A percentile compares a stretch with the other conserved stretches of the same genome.
Conservation (phyloP, 2,329 filamentous ascomycete genomes). For the Blastomyces emzantsi region DNA sequence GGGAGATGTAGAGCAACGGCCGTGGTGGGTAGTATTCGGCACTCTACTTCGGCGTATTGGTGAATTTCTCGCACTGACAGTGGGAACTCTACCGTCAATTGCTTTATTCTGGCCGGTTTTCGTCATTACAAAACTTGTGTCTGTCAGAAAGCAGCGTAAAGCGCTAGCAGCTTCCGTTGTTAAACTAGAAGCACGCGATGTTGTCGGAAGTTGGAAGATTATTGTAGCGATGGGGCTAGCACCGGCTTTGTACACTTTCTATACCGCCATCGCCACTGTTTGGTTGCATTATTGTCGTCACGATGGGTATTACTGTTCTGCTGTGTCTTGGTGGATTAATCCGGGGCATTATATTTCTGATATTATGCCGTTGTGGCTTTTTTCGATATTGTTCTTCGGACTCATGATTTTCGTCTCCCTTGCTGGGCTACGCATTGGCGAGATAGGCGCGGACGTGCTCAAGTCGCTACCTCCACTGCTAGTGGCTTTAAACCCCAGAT, state of each 20-base stretch:
- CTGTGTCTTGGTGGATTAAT: slow-evolving; percentile 13
- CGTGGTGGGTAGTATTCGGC: slow-evolving; percentile 57
- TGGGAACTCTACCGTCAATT: slow-evolving; percentile 66
- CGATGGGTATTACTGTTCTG: slow-evolving; percentile 44
- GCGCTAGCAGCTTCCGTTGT: slow-evolving; percentile 66
- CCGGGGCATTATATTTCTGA: slow-evolving; percentile 47
- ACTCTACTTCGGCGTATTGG: slow-evolving; percentile 64
- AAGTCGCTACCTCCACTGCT: slow-evolving; percentile 75
- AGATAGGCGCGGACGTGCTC: slow-evolving; percentile 84
- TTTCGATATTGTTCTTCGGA: slow-evolving; percentile 60
- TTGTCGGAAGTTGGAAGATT: slow-evolving; percentile 76
- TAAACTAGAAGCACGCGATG: slow-evolving; percentile 67
- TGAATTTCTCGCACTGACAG: slow-evolving; percentile 60
- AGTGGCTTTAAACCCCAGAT: slow-evolving; percentile 65
- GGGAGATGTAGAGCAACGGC: slow-evolving; percentile 50
- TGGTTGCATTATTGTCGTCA: slow-evolving; percentile 65
- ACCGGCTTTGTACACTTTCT: slow-evolving; percentile 64
- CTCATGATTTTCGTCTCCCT: slow-evolving; percentile 73
- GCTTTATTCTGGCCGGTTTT: slow-evolving; percentile 72
- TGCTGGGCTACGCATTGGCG: slow-evolving; percentile 73
- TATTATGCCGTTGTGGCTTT: slow-evolving; percentile 60
- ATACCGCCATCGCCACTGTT: slow-evolving; percentile 57
- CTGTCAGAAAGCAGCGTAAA: slow-evolving; percentile 60
- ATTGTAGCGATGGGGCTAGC: slow-evolving; percentile 64
- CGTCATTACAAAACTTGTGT: slow-evolving; percentile 63